Percentiles rank a stretch among this genome's conserved stretches.
Evolutionary conservation across 345 rosid genomes (phyloP).

Genomic region (Laguncularia racemosa): DNA sequence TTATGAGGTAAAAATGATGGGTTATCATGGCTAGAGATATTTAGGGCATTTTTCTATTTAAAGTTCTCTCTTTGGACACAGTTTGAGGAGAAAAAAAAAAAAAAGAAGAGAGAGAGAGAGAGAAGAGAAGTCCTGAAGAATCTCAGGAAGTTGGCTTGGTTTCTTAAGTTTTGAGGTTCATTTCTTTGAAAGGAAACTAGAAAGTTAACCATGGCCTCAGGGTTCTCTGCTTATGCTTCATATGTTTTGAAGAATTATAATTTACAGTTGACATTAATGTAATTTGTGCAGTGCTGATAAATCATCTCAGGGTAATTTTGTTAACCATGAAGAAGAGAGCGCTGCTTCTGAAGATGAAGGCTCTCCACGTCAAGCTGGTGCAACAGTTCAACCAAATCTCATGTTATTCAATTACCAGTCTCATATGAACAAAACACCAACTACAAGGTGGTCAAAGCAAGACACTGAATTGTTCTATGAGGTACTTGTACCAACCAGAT

Average conservation of each 20-base stretch:
- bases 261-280: conserved; percentile 3
- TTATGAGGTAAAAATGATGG: no score
- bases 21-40: no score
- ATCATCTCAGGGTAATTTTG: conserved; percentile 24
- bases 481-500: conserved; percentile 21
- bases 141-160: no score
- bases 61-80: no score
- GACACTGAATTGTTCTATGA: conserved; percentile 78
- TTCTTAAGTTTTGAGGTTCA: no score
- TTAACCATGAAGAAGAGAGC: conserved; percentile 26
- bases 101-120: no score
- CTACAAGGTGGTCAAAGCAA: conserved; percentile 67
- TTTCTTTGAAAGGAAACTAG: no score
- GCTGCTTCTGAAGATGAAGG: conserved; percentile 26
- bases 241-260: background rate
- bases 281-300: conserved; percentile 29
- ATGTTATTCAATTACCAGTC: conserved; percentile 55
- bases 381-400: conserved; percentile 10
- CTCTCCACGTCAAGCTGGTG: conserved; percentile 14
- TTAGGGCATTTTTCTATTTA: no score
- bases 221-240: no score
- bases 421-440: conserved; percentile 55
- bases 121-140: no score
- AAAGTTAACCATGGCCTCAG: background rate
- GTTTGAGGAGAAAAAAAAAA: no score